These are phyloP conservation scores for Penicillium turbatum DNA, from an alignment of 495 filamentous ascomycete species.

Conservation along the genomic window DNA sequence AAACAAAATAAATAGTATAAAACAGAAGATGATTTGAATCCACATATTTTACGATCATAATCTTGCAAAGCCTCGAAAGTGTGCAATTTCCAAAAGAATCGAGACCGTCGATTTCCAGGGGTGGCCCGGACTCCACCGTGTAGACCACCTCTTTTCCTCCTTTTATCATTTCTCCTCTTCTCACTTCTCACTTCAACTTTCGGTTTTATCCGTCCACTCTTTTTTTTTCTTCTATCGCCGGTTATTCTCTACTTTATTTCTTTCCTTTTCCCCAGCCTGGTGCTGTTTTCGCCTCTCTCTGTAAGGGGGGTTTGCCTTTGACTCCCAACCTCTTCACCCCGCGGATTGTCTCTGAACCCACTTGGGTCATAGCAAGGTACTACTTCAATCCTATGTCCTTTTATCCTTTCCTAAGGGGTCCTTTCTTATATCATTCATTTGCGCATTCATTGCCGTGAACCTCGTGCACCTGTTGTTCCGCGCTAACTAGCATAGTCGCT, in stretches of 20 bases:
- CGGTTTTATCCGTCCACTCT: constrained; percentile 8
- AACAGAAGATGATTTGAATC: background rate
- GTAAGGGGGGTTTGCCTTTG: constrained; percentile 22
- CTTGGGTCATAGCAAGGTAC: constrained; percentile 7
- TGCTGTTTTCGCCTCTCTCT: constrained; percentile 27
- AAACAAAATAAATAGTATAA: background rate
- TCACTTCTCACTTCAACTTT: constrained; percentile 23
- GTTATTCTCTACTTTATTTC: background rate
- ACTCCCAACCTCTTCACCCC: constrained; percentile 10
- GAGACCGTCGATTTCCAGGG: constrained; percentile 6
- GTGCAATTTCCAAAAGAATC: constrained; percentile 1
- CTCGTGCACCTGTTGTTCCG: background rate
- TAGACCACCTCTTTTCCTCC: constrained; percentile 6
- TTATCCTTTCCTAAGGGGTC: background rate
- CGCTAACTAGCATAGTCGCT: constrained; percentile 3
- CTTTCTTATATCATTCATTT: background rate
- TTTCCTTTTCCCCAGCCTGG: constrained; percentile 32
- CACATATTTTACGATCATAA: background rate
- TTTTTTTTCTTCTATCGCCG: background rate
- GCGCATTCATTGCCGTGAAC: background rate
- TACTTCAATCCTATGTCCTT: background rate
- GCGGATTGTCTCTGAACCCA: constrained; percentile 14
- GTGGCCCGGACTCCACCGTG: constrained; percentile 1
- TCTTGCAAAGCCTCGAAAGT: no score
- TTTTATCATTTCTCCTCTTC: constrained; percentile 14